These are phyloP conservation scores for Camelina hispida DNA, from an alignment of 345 rosid species.

Conservation along the genomic window DNA sequence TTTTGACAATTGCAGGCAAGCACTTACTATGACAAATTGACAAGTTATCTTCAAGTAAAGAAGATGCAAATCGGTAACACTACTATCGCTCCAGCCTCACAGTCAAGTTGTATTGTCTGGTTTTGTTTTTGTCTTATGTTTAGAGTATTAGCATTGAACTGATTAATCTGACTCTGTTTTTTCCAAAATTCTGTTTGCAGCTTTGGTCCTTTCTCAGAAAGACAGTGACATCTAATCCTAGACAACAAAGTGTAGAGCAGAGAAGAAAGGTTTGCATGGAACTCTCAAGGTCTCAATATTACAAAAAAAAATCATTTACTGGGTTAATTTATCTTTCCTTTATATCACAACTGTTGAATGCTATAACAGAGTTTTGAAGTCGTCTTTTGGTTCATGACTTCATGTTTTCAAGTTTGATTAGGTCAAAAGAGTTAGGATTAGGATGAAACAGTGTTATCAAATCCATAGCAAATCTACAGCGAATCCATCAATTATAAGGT, in stretches of 20 bases:
- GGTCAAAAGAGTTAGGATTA: background rate
- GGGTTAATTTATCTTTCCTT: too few species aligned
- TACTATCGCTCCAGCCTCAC: slow-evolving; percentile 31
- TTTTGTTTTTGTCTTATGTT: background rate
- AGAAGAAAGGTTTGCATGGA: too few species aligned
- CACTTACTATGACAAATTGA: too few species aligned
- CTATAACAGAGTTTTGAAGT: background rate
- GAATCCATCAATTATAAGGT: slow-evolving; percentile 28
- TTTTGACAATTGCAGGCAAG: too few species aligned
- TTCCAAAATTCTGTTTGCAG: slow-evolving; percentile 44
- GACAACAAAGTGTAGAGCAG: too few species aligned
- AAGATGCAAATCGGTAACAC: slow-evolving; percentile 50
- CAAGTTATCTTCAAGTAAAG: slow-evolving; percentile 27
- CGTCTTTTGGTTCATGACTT: slow-evolving; percentile 1
- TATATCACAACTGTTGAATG: too few species aligned
- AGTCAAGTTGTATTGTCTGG: slow-evolving; percentile 31
- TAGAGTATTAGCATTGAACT: too few species aligned
- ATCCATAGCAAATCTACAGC: slow-evolving; percentile 30
- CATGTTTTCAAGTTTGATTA: slow-evolving; percentile 19
- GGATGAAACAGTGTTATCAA: slow-evolving; percentile 27
- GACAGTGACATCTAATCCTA: too few species aligned
- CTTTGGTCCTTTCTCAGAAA: slow-evolving; percentile 67
- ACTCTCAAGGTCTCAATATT: too few species aligned
- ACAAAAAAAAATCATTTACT: too few species aligned
- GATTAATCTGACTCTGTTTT: background rate